Evolutionary conservation across 805 yeast species (phyloP).

Genomic region (Saccharomycopsis fodiens): DNA sequence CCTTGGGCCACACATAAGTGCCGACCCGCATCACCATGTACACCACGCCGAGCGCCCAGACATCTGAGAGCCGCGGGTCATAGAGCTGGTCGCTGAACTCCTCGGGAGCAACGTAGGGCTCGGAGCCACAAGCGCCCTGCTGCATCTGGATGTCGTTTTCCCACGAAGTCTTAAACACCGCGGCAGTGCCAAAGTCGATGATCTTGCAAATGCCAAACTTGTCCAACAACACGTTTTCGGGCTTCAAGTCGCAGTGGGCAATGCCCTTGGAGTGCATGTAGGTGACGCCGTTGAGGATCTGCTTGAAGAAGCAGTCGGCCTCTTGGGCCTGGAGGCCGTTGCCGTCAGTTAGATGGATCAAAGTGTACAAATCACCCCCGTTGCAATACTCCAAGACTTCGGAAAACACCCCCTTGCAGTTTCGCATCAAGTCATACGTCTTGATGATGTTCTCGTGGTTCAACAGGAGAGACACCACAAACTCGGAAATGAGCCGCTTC

Average conservation of each 20-base stretch:
- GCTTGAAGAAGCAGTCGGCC: conserved; percentile 87
- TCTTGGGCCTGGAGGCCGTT: conserved; percentile 53
- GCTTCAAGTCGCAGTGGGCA: conserved; percentile 88
- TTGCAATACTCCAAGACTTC: conserved; percentile 97
- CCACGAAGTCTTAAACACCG: conserved; percentile 88
- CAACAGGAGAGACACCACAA: conserved; percentile 74
- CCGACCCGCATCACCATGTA: conserved; percentile 81
- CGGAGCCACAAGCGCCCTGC: conserved; percentile 79
- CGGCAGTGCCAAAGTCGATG: conserved; percentile 87
- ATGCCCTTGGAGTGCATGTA: conserved; percentile 90
- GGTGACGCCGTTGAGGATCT: conserved; percentile 69
- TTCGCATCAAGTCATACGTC: conserved; percentile 73
- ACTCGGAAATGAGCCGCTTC: conserved; percentile 80
- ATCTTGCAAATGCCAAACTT: conserved; percentile 59
- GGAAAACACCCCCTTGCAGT: conserved; percentile 61
- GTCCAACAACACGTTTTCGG: conserved; percentile 74
- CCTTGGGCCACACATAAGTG: conserved; percentile 80
- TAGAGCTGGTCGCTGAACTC: conserved; percentile 54
- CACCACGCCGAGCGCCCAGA: conserved; percentile 83
- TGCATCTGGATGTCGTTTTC: conserved; percentile 63
- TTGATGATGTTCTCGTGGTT: conserved; percentile 71
- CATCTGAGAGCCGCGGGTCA: conserved; percentile 76
- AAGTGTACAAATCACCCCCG: conserved; percentile 69
- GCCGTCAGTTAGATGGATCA: conserved; percentile 44
- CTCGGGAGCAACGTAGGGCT: conserved; percentile 90